A percentile compares a stretch with the other conserved stretches of the same genome.
Conservation (phyloP, 2,329 filamentous ascomycete species). For the Pseudogymnoascus sp. region DNA sequence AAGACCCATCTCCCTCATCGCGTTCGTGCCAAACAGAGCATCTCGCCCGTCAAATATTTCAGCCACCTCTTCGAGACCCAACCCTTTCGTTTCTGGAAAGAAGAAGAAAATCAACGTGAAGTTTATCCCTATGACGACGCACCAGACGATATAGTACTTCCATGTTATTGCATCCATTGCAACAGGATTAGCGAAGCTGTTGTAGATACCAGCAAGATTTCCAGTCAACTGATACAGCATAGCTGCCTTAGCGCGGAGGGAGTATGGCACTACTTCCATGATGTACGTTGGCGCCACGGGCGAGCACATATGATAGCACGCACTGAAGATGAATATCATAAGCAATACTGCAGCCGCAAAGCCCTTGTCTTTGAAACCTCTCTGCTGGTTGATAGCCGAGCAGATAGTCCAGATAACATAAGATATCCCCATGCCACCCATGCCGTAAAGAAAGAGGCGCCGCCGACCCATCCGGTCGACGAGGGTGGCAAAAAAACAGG, state of each 20-base stretch:
- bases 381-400: constrained; percentile 34
- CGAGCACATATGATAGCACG: constrained; percentile 30
- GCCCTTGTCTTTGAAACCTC: constrained; percentile 28
- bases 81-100: constrained; percentile 55
- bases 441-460: constrained; percentile 43
- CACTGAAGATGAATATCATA: constrained; percentile 28
- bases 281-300: constrained; percentile 38
- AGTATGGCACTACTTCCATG: constrained; percentile 36
- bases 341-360: constrained; percentile 27
- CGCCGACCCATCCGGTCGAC: constrained; percentile 34
- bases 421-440: constrained; percentile 24
- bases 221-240: constrained; percentile 27
- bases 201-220: constrained; percentile 23
- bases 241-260: constrained; percentile 25
- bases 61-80: constrained; percentile 56
- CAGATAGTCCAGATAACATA: constrained; percentile 25
- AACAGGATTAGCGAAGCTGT: constrained; percentile 15
- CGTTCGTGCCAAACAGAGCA: constrained; percentile 7
- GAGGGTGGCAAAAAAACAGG: constrained; percentile 25
- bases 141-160: constrained; percentile 13
- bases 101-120: constrained; percentile 50
- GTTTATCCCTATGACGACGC: neutral
- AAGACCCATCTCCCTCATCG: constrained; percentile 7
- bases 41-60: constrained; percentile 12
- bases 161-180: constrained; percentile 15